Percentiles rank a stretch among this genome's conserved stretches.
phyloP scores from a whole-genome alignment of 345 rosid species.

The Combretum micranthum region DNA sequence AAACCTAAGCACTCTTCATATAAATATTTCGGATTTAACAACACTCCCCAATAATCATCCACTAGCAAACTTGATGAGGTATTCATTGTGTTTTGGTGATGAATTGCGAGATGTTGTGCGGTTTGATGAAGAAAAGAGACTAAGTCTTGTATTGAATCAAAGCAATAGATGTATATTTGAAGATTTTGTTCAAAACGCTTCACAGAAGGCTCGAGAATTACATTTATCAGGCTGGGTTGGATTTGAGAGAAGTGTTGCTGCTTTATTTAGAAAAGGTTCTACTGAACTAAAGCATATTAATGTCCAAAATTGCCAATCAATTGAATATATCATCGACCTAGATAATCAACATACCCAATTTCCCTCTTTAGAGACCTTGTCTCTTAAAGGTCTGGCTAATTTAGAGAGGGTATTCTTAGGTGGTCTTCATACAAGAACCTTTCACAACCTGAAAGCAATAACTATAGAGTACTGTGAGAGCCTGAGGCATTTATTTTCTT shows the following conservation, averaged over 20 bases:
- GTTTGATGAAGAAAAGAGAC: not conserved
- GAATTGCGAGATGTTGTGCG: not conserved
- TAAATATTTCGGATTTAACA: slow-evolving; percentile 1
- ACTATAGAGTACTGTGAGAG: slow-evolving; percentile 6
- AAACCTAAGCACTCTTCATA: slow-evolving; percentile 7
- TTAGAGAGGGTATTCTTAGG: slow-evolving; percentile 12
- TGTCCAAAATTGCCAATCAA: not conserved
- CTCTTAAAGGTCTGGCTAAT: slow-evolving; percentile 2
- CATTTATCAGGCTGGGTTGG: slow-evolving; percentile 4
- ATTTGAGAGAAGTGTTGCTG: not conserved
- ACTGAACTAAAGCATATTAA: slow-evolving; percentile 6
- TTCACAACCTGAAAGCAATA: slow-evolving; percentile 8
- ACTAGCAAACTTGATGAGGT: slow-evolving; percentile 6
- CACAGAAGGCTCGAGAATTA: not conserved
- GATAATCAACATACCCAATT: not conserved
- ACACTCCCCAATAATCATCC: slow-evolving; percentile 2
- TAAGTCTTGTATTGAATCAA: slow-evolving; percentile 10
- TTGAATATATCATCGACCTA: slow-evolving; percentile 5
- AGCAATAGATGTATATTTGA: not conserved
- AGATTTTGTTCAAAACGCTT: not conserved
- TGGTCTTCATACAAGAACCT: not conserved
- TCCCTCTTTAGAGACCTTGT: slow-evolving; percentile 8
- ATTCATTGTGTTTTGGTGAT: slow-evolving; percentile 13
- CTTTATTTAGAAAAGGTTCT: slow-evolving; percentile 10
- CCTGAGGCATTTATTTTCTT: slow-evolving; percentile 8